Base-by-base conservation (phyloP, 169 alveolate species). In the Miamiensis avidus region DNA sequence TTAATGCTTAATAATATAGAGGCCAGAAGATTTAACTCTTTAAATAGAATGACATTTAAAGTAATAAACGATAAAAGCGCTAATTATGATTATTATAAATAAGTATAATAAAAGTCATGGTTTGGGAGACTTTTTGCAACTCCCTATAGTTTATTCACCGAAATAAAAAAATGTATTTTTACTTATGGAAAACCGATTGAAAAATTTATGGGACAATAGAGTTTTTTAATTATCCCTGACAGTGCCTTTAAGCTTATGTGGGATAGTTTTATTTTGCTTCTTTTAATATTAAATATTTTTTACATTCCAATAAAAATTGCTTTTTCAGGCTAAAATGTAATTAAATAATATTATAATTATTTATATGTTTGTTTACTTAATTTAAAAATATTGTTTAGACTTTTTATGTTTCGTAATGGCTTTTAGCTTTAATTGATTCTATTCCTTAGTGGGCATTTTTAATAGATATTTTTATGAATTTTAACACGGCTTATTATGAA, bases 401-500 rank as follows among this genome's bases (percentile, higher is more conserved):
- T 29, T 74, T 34, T 69, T 34, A 34, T 0, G 31, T 31, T 0
- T 15, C 26, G 16, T 0, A n/a, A 25, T 64, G 31, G 25, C 26
- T 0, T 0, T 28, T 4, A 1, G 20, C 0, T 29, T 49, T 79
- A 0, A 28, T 79, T 0, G 65, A 79, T 49, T 69, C 31, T 31
- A 11, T 79, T 29, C 84, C 84, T 49, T 69, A 74, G 29, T 79
- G 84, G 84, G 31, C 31, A 15, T 79, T 79, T 79, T 30, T 65
- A n/a, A 49, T 64, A 0, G 84, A 79, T 64, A 79, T 79, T 6
- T 20, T 79, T 49, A 16, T 79, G 28, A 34, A 79, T 65, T 79
- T 79, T 79, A 34, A 34, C 64, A 79, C 84, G 0, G 84, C 84
- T 29, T 79, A 32, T 74, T 79, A 79, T 29, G 31, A 79, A 79